Conservation (phyloP, 192 early-diverging fungal species). For the Podila verticillata region DNA sequence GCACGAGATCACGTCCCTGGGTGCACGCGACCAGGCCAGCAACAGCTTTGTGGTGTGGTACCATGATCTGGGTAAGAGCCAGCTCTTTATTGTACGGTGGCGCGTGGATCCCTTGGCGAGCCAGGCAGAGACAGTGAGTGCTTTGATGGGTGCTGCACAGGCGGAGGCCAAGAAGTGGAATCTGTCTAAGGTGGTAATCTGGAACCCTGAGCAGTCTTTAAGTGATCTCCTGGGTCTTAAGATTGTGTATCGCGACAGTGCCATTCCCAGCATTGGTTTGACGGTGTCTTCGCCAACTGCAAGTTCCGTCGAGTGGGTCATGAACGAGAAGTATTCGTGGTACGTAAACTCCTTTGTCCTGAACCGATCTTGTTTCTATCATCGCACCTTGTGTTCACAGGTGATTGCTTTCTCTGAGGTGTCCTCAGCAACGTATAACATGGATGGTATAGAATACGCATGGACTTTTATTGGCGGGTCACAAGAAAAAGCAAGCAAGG, state of each 20-base stretch:
- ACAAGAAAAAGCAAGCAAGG: too few species aligned
- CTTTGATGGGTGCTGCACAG: conserved; percentile 18
- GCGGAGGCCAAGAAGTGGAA: conserved; percentile 23
- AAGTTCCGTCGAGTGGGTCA: conserved; percentile 19
- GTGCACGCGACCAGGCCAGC: neutral
- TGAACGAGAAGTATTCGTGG: conserved; percentile 44
- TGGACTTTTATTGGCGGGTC: too few species aligned
- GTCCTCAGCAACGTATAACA: too few species aligned
- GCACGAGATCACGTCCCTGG: conserved; percentile 3
- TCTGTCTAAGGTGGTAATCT: conserved; percentile 21
- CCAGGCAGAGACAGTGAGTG: conserved; percentile 1
- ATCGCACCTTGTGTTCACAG: too few species aligned
- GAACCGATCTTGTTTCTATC: too few species aligned
- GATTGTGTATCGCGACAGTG: conserved; percentile 15
- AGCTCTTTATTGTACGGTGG: conserved; percentile 35
- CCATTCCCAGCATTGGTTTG: conserved; percentile 23
- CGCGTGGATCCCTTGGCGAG: conserved; percentile 11
- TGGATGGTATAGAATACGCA: too few species aligned
- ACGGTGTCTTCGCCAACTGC: neutral
- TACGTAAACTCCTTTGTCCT: neutral
- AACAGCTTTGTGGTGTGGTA: conserved; percentile 38
- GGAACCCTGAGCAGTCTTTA: conserved; percentile 35
- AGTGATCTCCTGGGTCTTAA: conserved; percentile 9
- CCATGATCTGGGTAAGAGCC: conserved; percentile 14
- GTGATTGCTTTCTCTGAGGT: too few species aligned